Base-by-base conservation (phyloP, 1,284 basidiomycete genomes). In the Phenoliferia sp. region DNA sequence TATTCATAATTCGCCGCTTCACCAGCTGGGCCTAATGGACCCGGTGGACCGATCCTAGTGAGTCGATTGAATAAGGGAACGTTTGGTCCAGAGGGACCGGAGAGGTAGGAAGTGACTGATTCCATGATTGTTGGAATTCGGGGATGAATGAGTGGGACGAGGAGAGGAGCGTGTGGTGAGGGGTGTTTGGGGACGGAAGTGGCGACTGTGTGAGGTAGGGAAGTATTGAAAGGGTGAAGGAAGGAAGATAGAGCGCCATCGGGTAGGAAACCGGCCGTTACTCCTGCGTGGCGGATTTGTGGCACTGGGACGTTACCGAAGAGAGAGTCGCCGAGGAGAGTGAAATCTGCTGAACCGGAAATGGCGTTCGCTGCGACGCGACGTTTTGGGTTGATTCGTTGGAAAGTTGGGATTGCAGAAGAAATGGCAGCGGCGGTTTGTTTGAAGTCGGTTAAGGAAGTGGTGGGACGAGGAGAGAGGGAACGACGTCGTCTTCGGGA, bases 11-110 rank as follows among this genome's bases (percentile, higher is more conserved):
- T 63, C 26, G 68, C 44, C 33, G 74, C 66, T 26, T 76, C 73
- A 33, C 76, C 76, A 32, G 72, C 73, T 0, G 72, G 62, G 1
- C 74, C 72, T 6, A 77, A 59, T 26, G 76, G 74, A 6, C 73
- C 74, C 0, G 76, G 76, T 1, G 76, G 76, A 1, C 75, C 76
- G 35, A 77, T 71, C n/a, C 76, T 57, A 2, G 67, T 73, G 17
- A 75, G 65, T 12, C 76, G 68, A 26, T 59, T 63, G 64, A 77
- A 74, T 39, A 77, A 62, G 3, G 64, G 56, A 39, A 71, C 61
- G 35, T 69, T 64, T 28, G 58, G 69, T 63, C 39, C 68, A 58
- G 17, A 70, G 66, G 22, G 69, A 36, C 12, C 64, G 67, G 34
- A 58, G 16, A 69, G 59, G n/a, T 64, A 52, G 19, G 50, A 31